Conservation (phyloP, 768 basidiomycete genomes). For the Pulveroboletus ravenelii region DNA sequence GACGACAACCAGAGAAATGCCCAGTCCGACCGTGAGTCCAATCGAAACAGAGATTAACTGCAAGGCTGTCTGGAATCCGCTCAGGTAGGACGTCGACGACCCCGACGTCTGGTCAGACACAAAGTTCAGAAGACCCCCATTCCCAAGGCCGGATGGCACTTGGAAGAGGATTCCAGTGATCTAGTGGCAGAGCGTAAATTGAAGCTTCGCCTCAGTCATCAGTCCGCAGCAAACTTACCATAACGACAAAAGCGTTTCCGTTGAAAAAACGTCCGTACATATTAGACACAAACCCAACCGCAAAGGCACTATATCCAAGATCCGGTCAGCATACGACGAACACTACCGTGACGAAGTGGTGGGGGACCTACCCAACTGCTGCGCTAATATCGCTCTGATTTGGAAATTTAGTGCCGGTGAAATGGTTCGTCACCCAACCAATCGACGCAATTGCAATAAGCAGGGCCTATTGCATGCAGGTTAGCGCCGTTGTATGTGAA, state of each 20-base stretch:
- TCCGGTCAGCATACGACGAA: no score
- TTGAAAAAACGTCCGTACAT: conserved; percentile 69
- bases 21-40: conserved; percentile 75
- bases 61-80: conserved; percentile 70
- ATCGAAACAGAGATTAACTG: conserved; percentile 75
- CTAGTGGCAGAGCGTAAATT: conserved; percentile 15
- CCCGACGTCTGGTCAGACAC: conserved; percentile 52
- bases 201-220: not conserved
- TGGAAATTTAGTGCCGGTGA: conserved; percentile 51
- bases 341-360: not conserved
- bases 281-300: conserved; percentile 76
- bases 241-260: conserved; percentile 76
- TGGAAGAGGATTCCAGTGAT: conserved; percentile 83
- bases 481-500: not conserved
- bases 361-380: conserved; percentile 54
- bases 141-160: conserved; percentile 76
- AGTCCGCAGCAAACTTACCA: conserved; percentile 42
- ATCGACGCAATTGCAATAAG: conserved; percentile 56
- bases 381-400: conserved; percentile 74
- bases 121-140: conserved; percentile 73
- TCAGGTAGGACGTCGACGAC: conserved; percentile 51
- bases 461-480: conserved; percentile 31
- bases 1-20: conserved; percentile 62
- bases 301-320: conserved; percentile 51
- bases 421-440: conserved; percentile 79